phyloP scores from a whole-genome alignment of 352 stramenopile genomes.

The Pythium rishiriense region DNA sequence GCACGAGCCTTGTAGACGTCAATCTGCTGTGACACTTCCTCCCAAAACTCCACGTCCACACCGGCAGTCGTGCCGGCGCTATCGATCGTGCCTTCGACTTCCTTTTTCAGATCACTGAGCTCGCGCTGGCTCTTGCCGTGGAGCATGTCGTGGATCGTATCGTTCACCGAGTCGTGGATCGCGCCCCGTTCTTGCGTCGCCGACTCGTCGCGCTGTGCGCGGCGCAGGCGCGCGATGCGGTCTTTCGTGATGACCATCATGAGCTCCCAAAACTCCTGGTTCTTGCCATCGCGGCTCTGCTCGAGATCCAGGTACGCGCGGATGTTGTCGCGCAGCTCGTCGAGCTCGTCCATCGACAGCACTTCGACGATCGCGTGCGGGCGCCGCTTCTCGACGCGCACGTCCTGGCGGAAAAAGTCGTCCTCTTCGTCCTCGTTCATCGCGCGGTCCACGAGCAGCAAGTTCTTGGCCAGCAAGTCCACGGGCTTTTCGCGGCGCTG shows the following conservation, averaged over 20 bases:
- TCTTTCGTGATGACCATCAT: conserved; percentile 82
- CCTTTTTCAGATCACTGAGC: conserved; percentile 49
- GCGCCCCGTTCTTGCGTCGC: conserved; percentile 63
- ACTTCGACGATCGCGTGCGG: conserved; percentile 76
- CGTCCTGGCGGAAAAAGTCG: conserved; percentile 63
- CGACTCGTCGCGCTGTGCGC: conserved; percentile 59
- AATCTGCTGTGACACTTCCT: conserved; percentile 91
- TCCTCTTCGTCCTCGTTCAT: conserved; percentile 65
- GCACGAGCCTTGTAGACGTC: conserved; percentile 90
- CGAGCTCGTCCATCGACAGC: conserved; percentile 76
- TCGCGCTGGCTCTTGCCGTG: conserved; percentile 63
- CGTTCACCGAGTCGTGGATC: conserved; percentile 84
- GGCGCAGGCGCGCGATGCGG: conserved; percentile 55
- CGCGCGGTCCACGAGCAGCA: conserved; percentile 92
- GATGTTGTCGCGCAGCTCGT: conserved; percentile 88
- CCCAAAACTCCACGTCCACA: conserved; percentile 94
- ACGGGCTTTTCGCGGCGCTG: conserved; percentile 95
- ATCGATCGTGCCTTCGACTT: conserved; percentile 72
- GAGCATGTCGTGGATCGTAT: conserved; percentile 91
- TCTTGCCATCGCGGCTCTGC: conserved; percentile 39
- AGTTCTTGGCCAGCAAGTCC: conserved; percentile 98
- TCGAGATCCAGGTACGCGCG: conserved; percentile 92
- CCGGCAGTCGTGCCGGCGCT: conserved; percentile 52
- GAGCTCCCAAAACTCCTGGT: conserved; percentile 87
- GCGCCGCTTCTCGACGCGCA: conserved; percentile 80